These are phyloP conservation scores for Tilletia caries DNA, from an alignment of 1,284 basidiomycete species.

Conservation along the genomic window DNA sequence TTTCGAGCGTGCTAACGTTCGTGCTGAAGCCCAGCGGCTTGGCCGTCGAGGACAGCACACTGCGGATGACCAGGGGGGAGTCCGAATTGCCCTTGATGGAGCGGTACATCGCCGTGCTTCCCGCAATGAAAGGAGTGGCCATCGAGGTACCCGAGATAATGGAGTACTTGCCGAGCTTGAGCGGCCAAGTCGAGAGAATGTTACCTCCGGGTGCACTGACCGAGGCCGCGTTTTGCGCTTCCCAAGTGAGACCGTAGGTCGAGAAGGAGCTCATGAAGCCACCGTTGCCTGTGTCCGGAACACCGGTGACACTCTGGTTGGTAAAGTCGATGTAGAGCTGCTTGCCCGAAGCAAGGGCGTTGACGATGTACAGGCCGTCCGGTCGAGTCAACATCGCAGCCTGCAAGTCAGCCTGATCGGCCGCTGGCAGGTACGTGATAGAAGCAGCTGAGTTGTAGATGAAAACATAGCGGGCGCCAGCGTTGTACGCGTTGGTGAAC, in stretches of 20 bases:
- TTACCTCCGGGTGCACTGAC: conserved; percentile 64
- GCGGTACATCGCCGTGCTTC: conserved; percentile 66
- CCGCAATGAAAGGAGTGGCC: conserved; percentile 61
- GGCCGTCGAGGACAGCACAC: conserved; percentile 65
- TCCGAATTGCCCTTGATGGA: conserved; percentile 59
- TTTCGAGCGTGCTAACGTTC: conserved; percentile 61
- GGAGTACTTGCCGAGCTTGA: conserved; percentile 54
- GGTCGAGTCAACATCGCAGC: conserved; percentile 32
- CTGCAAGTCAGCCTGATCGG: conserved; percentile 23
- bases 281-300: conserved; percentile 58
- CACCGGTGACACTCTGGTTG: conserved; percentile 55
- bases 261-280: conserved; percentile 64
- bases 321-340: conserved; percentile 60
- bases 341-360: conserved; percentile 56
- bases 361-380: conserved; percentile 51
- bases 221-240: conserved; percentile 63
- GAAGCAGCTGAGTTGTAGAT: conserved; percentile 43
- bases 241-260: conserved; percentile 64
- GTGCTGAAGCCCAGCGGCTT: conserved; percentile 59
- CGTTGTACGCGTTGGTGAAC: conserved; percentile 42
- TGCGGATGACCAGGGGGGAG: conserved; percentile 52
- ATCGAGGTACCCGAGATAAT: conserved; percentile 57
- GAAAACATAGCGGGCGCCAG: conserved; percentile 51
- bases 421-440: conserved; percentile 35
- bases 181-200: conserved; percentile 46